Evolutionary conservation across 1,284 basidiomycete species (phyloP).

Genomic region (Melampsora americana): DNA sequence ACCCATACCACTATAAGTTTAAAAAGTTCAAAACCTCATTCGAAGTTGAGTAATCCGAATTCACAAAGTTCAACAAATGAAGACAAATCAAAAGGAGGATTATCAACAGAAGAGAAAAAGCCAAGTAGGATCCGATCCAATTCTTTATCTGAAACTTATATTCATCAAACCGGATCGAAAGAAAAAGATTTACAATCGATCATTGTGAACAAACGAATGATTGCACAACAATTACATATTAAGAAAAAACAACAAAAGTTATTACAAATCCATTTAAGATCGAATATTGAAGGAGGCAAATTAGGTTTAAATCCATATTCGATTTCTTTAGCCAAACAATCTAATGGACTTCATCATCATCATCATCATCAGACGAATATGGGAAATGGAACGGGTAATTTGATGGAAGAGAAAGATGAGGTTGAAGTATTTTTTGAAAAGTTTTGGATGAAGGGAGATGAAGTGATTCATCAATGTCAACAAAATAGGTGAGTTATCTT

Average conservation of each 20-base stretch:
- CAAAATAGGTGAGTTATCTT: slow-evolving; percentile 52
- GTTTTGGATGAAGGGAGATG: slow-evolving; percentile 50
- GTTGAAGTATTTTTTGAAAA: slow-evolving; percentile 12
- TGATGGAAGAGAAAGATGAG: slow-evolving; percentile 38
- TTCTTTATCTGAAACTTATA: slow-evolving; percentile 50
- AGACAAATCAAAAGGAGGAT: neutral
- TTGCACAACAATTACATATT: slow-evolving; percentile 28
- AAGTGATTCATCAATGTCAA: slow-evolving; percentile 53
- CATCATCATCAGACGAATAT: neutral
- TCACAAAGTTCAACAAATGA: slow-evolving; percentile 17
- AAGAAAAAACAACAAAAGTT: slow-evolving; percentile 21
- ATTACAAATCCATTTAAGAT: slow-evolving; percentile 2
- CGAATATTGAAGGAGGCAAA: slow-evolving; percentile 33
- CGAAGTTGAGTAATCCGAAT: neutral
- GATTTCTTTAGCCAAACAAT: neutral
- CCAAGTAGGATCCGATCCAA: slow-evolving; percentile 47
- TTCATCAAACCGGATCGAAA: slow-evolving; percentile 21
- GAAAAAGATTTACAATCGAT: slow-evolving; percentile 31
- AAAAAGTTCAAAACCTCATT: slow-evolving; percentile 40
- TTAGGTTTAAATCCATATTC: slow-evolving; percentile 24
- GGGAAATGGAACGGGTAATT: neutral
- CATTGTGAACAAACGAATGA: slow-evolving; percentile 5
- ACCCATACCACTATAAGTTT: slow-evolving; percentile 46
- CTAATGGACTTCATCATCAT: too few relatives aligned
- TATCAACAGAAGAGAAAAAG: slow-evolving; percentile 46